A percentile compares a stretch with the other conserved stretches of the same genome.
Evolutionary conservation across 148 eudicot genomes (phyloP).

Genomic region (Bassia scoparia): DNA sequence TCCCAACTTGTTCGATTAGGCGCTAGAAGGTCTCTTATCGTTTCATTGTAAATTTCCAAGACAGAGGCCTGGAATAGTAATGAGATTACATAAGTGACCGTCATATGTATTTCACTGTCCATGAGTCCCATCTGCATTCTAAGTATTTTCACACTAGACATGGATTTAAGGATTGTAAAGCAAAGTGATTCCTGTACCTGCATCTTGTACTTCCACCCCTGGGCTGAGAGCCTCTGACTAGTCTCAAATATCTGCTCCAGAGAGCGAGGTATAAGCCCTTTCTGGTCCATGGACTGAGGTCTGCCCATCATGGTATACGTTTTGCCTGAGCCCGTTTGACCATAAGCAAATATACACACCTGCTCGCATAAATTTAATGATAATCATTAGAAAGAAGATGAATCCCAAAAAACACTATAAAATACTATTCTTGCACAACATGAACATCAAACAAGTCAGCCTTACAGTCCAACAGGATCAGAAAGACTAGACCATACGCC

Average conservation of each 20-base stretch:
- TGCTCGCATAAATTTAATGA: constrained; percentile 17
- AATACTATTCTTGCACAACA: background rate
- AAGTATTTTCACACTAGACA: no score
- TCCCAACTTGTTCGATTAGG: constrained; percentile 49
- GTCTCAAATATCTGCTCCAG: constrained; percentile 69
- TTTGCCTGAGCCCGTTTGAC: constrained; percentile 62
- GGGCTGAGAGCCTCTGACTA: constrained; percentile 56
- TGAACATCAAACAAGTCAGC: no score
- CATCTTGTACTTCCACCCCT: constrained; percentile 78
- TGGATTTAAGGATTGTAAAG: no score
- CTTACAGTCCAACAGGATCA: no score
- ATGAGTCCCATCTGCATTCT: background rate
- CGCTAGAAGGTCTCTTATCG: constrained; percentile 58
- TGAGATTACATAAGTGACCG: background rate
- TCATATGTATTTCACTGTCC: background rate
- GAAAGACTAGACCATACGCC: background rate
- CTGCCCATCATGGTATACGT: constrained; percentile 83
- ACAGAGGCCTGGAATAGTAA: constrained; percentile 52
- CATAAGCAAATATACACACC: constrained; percentile 85
- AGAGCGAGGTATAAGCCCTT: constrained; percentile 83
- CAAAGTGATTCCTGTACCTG: constrained; percentile 38
- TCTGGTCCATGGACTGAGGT: constrained; percentile 54
- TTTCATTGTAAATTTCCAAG: constrained; percentile 74
- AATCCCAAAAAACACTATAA: background rate
- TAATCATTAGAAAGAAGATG: no score